phyloP scores from a whole-genome alignment of 1,284 basidiomycete species.

The Puccinia coronata region DNA sequence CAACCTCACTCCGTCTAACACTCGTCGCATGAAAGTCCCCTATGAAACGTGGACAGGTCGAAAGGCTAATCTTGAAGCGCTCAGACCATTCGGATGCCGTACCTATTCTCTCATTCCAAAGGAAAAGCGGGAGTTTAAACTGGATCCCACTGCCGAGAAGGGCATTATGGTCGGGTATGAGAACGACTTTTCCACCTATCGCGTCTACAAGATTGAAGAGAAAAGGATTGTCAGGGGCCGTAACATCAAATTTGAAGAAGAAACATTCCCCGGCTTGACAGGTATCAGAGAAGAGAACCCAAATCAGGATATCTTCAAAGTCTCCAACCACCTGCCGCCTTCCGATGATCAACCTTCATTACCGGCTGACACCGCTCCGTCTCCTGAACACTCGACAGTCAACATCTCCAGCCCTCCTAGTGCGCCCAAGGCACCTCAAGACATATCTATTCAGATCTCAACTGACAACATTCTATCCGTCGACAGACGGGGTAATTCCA shows the following conservation, averaged over 20 bases:
- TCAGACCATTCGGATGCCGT: background rate
- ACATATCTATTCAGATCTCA: too few species aligned
- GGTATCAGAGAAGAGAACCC: background rate
- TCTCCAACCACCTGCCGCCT: background rate
- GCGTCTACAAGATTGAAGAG: background rate
- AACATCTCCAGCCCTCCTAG: too few species aligned
- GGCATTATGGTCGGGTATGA: background rate
- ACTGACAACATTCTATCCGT: too few species aligned
- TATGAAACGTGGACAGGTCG: too few species aligned
- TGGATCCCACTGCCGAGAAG: background rate
- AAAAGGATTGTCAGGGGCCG: background rate
- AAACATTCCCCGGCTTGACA: too few species aligned
- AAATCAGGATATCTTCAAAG: background rate
- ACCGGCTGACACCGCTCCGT: too few species aligned
- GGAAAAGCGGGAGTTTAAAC: background rate
- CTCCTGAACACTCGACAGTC: too few species aligned
- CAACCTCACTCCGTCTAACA: background rate
- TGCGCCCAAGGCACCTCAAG: too few species aligned
- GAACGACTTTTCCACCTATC: background rate
- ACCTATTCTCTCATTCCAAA: background rate
- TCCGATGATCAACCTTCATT: too few species aligned
- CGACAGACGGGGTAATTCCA: background rate
- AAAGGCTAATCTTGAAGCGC: background rate
- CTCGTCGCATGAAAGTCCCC: background rate
- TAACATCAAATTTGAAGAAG: background rate